Percentiles rank a stretch among this genome's conserved stretches.
These are phyloP conservation scores for Phoenix dactylifera DNA, from an alignment of 176 grass and related monocot genomes.

Conservation along the genomic window DNA sequence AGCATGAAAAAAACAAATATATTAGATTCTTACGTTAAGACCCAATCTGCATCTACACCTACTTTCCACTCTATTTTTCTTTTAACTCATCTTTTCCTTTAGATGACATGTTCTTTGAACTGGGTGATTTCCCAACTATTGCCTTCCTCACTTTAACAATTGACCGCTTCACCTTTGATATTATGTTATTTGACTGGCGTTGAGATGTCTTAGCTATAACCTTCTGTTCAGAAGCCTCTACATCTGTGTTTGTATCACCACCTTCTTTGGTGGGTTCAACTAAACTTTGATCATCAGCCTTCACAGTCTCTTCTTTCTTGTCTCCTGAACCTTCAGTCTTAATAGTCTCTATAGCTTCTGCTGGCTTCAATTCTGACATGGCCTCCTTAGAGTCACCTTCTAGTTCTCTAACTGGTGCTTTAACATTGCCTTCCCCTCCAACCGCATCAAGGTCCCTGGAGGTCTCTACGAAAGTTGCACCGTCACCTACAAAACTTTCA, in stretches of 20 bases:
- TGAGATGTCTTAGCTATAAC: not conserved
- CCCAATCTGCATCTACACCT: too few species aligned
- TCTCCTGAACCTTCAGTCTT: constrained; percentile 7
- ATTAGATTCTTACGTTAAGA: too few species aligned
- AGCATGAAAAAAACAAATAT: too few species aligned
- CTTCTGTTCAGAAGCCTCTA: not conserved
- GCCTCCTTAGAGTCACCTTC: not conserved
- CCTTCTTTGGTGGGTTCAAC: not conserved
- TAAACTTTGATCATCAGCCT: not conserved
- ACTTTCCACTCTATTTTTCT: not conserved
- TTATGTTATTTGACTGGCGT: not conserved
- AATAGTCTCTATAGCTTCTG: constrained; percentile 1
- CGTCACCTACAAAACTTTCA: not conserved
- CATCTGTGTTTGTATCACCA: constrained; percentile 2
- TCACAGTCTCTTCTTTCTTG: not conserved
- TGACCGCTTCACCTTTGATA: constrained; percentile 15
- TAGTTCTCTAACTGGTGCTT: not conserved
- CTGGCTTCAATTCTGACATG: constrained; percentile 2
- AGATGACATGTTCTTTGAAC: constrained; percentile 3
- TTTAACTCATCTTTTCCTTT: not conserved
- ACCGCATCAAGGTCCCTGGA: not conserved
- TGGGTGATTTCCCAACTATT: constrained; percentile 12
- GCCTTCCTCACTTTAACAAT: constrained; percentile 12
- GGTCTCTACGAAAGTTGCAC: not conserved
- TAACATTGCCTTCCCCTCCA: not conserved